phyloP scores from a whole-genome alignment of 2,329 filamentous ascomycete genomes.

The Xylariaceae sp. region DNA sequence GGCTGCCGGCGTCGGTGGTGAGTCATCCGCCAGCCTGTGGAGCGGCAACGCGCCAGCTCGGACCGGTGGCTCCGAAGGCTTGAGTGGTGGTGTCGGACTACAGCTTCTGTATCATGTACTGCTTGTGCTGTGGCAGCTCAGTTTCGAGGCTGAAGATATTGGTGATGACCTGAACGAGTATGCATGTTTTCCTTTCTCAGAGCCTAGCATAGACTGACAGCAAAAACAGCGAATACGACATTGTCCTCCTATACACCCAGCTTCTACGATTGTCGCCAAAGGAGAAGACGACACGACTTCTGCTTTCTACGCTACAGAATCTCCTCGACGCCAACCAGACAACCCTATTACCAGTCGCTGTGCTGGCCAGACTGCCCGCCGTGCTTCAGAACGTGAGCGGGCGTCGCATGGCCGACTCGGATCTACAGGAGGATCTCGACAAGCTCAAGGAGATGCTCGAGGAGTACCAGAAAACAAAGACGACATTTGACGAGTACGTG shows the following conservation, averaged over 20 bases:
- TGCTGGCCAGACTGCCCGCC: slow-evolving; percentile 74
- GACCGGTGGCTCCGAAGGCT: slow-evolving; percentile 58
- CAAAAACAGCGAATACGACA: slow-evolving; percentile 76
- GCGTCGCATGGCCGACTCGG: slow-evolving; percentile 61
- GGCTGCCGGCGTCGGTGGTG: slow-evolving; percentile 67
- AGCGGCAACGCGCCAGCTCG: slow-evolving; percentile 51
- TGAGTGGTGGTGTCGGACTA: slow-evolving; percentile 81
- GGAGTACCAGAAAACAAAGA: slow-evolving; percentile 66
- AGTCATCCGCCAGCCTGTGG: slow-evolving; percentile 58
- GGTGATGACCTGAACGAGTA: slow-evolving; percentile 81
- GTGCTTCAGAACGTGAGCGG: slow-evolving; percentile 60
- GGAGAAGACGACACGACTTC: slow-evolving; percentile 91
- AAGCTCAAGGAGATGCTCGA: slow-evolving; percentile 60
- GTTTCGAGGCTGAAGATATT: slow-evolving; percentile 77
- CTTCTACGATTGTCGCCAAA: slow-evolving; percentile 90
- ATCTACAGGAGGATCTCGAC: slow-evolving; percentile 60
- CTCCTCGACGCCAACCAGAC: slow-evolving; percentile 68
- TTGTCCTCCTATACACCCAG: slow-evolving; percentile 87
- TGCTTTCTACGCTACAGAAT: slow-evolving; percentile 86
- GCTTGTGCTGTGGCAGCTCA: slow-evolving; percentile 92
- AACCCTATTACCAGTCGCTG: slow-evolving; percentile 76
- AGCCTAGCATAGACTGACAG: slow-evolving; percentile 22
- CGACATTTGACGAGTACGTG: slow-evolving; percentile 83
- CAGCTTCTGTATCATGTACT: slow-evolving; percentile 94
- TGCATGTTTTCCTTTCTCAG: slow-evolving; percentile 26